Conservation (phyloP, 208 protist species). For the Crithidia brevicula region DNA sequence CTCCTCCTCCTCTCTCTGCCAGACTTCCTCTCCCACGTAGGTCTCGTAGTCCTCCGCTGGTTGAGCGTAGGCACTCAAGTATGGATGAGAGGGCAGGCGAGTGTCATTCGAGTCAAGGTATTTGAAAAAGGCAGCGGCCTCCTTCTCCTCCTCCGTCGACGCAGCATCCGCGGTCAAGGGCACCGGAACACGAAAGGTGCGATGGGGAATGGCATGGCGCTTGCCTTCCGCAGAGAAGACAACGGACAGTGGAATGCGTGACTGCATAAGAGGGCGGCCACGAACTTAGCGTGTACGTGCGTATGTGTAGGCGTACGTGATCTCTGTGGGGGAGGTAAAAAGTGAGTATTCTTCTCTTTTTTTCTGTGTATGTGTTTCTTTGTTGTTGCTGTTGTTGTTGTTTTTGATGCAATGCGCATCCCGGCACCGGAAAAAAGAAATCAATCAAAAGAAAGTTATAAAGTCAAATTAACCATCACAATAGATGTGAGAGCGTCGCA, state of each 20-base stretch:
- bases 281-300: not conserved
- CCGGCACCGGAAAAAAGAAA: too few species aligned
- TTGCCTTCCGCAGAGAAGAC: slow-evolving; percentile 40
- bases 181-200: slow-evolving; percentile 43
- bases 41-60: slow-evolving; percentile 75
- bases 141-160: not conserved
- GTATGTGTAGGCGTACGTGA: too few species aligned
- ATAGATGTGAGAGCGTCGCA: too few species aligned
- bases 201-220: slow-evolving; percentile 56
- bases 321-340: too few species aligned
- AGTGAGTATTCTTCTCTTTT: slow-evolving; percentile 2
- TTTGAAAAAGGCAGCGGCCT: slow-evolving; percentile 49
- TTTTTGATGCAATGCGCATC: too few species aligned
- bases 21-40: slow-evolving; percentile 85
- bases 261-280: slow-evolving; percentile 36
- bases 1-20: slow-evolving; percentile 16
- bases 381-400: too few species aligned
- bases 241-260: slow-evolving; percentile 64
- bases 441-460: too few species aligned
- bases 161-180: not conserved
- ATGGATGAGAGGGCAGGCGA: slow-evolving; percentile 60
- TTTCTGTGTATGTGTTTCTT: too few species aligned
- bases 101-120: slow-evolving; percentile 86
- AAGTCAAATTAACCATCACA: too few species aligned
- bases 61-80: slow-evolving; percentile 34